Evolutionary conservation across 345 rosid genomes (phyloP).

Genomic region (Gossypium rotundifolium): DNA sequence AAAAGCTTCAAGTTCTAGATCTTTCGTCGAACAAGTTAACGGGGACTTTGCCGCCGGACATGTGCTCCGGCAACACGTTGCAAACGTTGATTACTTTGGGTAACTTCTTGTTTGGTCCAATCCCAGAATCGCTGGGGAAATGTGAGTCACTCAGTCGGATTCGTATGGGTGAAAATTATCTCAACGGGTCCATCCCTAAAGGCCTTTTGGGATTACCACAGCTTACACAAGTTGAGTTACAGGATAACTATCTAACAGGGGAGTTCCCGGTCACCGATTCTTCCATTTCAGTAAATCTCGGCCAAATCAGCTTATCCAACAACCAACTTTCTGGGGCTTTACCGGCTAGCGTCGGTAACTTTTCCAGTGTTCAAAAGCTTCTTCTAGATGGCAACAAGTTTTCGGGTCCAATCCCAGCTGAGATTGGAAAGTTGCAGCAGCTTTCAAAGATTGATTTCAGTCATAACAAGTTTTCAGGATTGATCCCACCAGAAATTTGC

Average conservation of each 20-base stretch:
- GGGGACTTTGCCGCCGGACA: slow-evolving; percentile 63
- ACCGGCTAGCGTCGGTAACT: slow-evolving; percentile 69
- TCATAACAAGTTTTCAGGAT: slow-evolving; percentile 61
- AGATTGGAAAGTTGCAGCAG: slow-evolving; percentile 71
- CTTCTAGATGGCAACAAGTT: slow-evolving; percentile 85
- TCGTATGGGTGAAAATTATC: slow-evolving; percentile 81
- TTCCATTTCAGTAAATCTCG: slow-evolving; percentile 43
- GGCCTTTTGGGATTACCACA: slow-evolving; percentile 70
- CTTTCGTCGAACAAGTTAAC: slow-evolving; percentile 81
- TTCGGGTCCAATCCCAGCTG: slow-evolving; percentile 63
- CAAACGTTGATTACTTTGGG: slow-evolving; percentile 62
- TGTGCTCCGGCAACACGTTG: slow-evolving; percentile 65
- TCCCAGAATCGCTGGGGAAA: slow-evolving; percentile 67
- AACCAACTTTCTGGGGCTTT: slow-evolving; percentile 68
- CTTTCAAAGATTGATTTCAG: slow-evolving; percentile 80
- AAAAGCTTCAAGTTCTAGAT: slow-evolving; percentile 50
- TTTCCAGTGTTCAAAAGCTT: slow-evolving; percentile 79
- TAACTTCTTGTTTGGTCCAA: slow-evolving; percentile 72
- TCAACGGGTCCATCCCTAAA: slow-evolving; percentile 78
- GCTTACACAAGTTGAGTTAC: slow-evolving; percentile 75
- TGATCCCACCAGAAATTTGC: slow-evolving; percentile 61
- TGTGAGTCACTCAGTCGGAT: slow-evolving; percentile 68
- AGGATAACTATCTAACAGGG: slow-evolving; percentile 58
- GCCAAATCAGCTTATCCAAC: slow-evolving; percentile 73
- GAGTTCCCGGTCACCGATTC: slow-evolving; percentile 49